Evolutionary conservation across 345 rosid genomes (phyloP).

Genomic region (Dovyalis caffra): DNA sequence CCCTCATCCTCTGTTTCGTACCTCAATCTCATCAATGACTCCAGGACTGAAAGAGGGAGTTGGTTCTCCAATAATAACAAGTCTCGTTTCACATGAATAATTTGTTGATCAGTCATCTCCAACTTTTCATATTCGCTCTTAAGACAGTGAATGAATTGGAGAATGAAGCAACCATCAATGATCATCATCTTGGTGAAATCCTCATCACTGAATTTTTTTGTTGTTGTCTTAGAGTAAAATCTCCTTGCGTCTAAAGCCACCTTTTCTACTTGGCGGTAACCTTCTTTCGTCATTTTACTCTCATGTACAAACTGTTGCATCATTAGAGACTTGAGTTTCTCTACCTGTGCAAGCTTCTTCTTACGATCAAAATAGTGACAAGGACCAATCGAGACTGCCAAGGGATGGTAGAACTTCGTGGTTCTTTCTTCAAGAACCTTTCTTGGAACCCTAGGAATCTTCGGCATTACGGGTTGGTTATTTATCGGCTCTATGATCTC

Average conservation of each 20-base stretch:
- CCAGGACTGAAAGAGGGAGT: conserved; percentile 20
- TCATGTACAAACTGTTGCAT: accelerated
- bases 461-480: too few species aligned
- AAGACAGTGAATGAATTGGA: too few species aligned
- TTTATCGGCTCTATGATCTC: too few species aligned
- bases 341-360: not conserved
- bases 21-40: not conserved
- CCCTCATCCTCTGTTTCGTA: accelerated
- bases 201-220: not conserved
- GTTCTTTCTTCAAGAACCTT: too few species aligned
- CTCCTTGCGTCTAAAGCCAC: not conserved
- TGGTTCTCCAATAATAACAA: too few species aligned
- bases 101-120: not conserved
- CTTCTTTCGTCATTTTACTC: accelerated
- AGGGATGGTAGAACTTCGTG: not conserved
- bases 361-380: not conserved
- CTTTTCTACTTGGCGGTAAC: too few species aligned
- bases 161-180: too few species aligned
- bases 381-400: not conserved
- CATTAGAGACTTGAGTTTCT: not conserved
- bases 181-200: not conserved
- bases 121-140: not conserved
- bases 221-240: not conserved
- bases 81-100: conserved; percentile 9
- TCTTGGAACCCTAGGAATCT: too few species aligned